phyloP scores from a whole-genome alignment of 176 grass and related monocot genomes.

The maize (Zea mays) region Zm-B73-REFERENCE-NAM-5.0 NC_050105.1:120175501-120176000 shows the following conservation, averaged over 20 bases:
- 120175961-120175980: no score
- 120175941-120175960: no score
- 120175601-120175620: conserved; percentile 13
- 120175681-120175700: conserved; percentile 83
- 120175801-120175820: background rate
- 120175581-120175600: background rate
- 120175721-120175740: conserved; percentile 86
- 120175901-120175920: background rate
- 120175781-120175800: background rate
- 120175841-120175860: background rate
- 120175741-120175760: conserved; percentile 44
- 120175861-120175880: background rate
- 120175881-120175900: background rate
- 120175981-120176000: no score
- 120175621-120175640: conserved; percentile 43
- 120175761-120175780: conserved; percentile 34
- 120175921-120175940: background rate
- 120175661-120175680: conserved; percentile 64
- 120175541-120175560: background rate
- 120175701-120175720: conserved; percentile 63
- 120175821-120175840: background rate
- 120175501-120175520: conserved; percentile 7
- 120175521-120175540: background rate
- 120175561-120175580: background rate
- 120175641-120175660: conserved; percentile 45